Evolutionary conservation across 1,284 basidiomycete species (phyloP), one percentile per base, ranked within the genome.

Genomic region (Ganoderma resinaceum): DNA sequence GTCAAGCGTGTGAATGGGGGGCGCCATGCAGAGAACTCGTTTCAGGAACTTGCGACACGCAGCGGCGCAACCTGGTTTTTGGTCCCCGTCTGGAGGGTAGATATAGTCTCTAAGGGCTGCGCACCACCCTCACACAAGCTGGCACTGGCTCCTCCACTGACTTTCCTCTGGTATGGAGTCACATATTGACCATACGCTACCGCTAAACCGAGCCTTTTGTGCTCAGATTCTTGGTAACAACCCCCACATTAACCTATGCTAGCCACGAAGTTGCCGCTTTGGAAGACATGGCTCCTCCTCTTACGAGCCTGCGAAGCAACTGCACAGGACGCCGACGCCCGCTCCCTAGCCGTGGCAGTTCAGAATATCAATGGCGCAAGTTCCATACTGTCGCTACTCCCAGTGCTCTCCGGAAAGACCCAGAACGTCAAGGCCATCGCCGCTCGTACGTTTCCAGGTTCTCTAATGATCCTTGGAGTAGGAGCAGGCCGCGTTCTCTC

Each of bases 281-380:
- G 52, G 60, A 65, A 38, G n/a, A 40, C 61, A 49, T 66, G 65
- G 62, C 18, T 60, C 52, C n/a, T 67, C 20, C 66, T 70, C 35
- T 67, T 53, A n/a, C 52, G 43, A 31, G 69, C 46, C 12, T 58
- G 57, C 20, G 26, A 42, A 5, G 62, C 29, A 8, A 20, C 46
- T 26, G 61, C 65, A 3, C 63, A 70, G 61, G 57, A n/a, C 7
- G 60, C 33, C 9, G 66, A 70, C 49, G 62, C 62, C 2, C 65
- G 69, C 11, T 70, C 69, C n/a, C 68, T 70, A 20, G 38, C 69
- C 38, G 35, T 61, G 23, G 66, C 69, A 8, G 53, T 70, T 16
- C 69, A 70, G 49, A 66, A 68, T 23, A 66, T 67, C 63, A 70
- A 68, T 26, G 69, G 69, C 7, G 67, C 66, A 63, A 70, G 69